Evolutionary conservation across 441 rosid genomes (phyloP), one percentile per base, ranked within the genome.

Genomic region (Populus tomentosa): DNA sequence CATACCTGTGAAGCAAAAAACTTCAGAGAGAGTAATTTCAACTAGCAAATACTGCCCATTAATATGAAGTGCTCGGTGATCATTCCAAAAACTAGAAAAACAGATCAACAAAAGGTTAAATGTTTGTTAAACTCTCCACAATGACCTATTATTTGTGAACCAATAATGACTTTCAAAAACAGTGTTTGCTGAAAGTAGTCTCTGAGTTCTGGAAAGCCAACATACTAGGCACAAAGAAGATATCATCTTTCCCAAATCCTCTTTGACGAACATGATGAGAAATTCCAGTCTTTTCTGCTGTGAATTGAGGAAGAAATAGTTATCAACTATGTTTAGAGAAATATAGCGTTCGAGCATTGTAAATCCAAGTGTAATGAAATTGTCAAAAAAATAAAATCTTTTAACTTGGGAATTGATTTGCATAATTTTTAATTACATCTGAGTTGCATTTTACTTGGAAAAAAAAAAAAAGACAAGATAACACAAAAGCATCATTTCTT

Each of bases 1-100:
- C 85, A 70, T 90, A 89, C 75, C 97, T 93, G 81, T 61, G 26
- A 78, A 32, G 63, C 76, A 67, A 78, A 70, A 74, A 6, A 53
- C 69, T 46, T 74, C 21, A 4, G 53, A 5, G 7, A 46, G 59
- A 18, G 61, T 53, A 26, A 30, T 24, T 67, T 28, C 24, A n/a
- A 75, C 64, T 33, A 28, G 24, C 1, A 30, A 65, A 50, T 63
- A 32, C 2, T 38, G 50, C 24, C 50, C 18, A 53, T 65, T 36
- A 10, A 3, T 64, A 38, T 70, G 59, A 73, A 36, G 24, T 75
- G 23, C 35, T 16, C 2, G 56, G 26, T 21, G 26, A 59, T 36
- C 8, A 46, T 38, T 14, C 18, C 2, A 7, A 4, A 23, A 64
- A 64, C 67, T 64, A 23, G 1, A 64, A 73, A 38, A 72, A 7